Evolutionary conservation across 78 protist species (phyloP).

Genomic region (Monocercomonoides exilis): DNA sequence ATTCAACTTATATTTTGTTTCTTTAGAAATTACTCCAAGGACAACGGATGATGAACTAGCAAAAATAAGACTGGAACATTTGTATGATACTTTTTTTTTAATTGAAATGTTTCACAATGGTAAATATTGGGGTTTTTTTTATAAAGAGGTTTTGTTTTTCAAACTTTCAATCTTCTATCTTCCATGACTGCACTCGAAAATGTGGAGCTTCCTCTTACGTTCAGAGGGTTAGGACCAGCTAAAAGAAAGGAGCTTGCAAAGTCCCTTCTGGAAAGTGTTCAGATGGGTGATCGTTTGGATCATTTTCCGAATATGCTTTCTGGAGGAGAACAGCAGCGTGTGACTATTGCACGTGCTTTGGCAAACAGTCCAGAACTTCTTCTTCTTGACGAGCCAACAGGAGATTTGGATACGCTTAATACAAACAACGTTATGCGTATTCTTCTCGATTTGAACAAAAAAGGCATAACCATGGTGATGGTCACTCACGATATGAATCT

Average conservation of each 20-base stretch:
- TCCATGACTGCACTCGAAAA: slow-evolving; percentile 80
- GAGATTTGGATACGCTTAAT: slow-evolving; percentile 78
- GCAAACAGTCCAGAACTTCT: slow-evolving; percentile 75
- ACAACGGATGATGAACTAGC: slow-evolving; percentile 71
- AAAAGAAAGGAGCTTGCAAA: neutral
- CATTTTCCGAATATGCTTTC: slow-evolving; percentile 78
- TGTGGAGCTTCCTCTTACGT: slow-evolving; percentile 85
- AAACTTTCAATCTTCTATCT: slow-evolving; percentile 83
- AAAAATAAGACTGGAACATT: slow-evolving; percentile 48
- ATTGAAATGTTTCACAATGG: neutral
- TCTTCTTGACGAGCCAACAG: slow-evolving; percentile 88
- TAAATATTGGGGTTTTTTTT: too few relatives aligned
- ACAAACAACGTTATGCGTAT: slow-evolving; percentile 71
- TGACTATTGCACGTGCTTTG: slow-evolving; percentile 81
- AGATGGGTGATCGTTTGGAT: slow-evolving; percentile 62
- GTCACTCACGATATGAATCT: slow-evolving; percentile 84
- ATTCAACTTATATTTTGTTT: neutral
- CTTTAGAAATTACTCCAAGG: neutral
- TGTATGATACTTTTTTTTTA: slow-evolving; percentile 18
- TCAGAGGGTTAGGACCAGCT: slow-evolving; percentile 41
- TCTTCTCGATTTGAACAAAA: slow-evolving; percentile 57
- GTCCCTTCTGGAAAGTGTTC: slow-evolving; percentile 45
- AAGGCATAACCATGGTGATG: slow-evolving; percentile 79
- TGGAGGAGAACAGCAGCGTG: slow-evolving; percentile 86
- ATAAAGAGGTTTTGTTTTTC: slow-evolving; percentile 75